Evolutionary conservation across 2,329 filamentous ascomycete genomes (phyloP).

Genomic region (Paramyrothecium roridum): DNA sequence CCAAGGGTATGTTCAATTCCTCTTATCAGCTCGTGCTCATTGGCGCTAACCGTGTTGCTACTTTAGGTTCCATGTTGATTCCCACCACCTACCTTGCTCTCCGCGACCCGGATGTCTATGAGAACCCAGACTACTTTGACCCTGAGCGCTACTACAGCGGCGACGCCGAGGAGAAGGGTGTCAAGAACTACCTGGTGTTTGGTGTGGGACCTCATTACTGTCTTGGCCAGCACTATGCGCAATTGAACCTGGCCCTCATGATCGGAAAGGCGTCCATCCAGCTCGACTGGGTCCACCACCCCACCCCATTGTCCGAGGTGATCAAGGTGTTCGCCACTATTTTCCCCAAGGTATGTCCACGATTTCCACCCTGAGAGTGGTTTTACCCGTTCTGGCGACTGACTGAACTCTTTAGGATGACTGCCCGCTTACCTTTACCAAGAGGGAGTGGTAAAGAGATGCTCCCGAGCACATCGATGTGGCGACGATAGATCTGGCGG

Average conservation of each 20-base stretch:
- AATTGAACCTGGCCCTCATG: constrained; percentile 83
- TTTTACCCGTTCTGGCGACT: constrained; percentile 6
- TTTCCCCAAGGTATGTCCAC: constrained; percentile 78
- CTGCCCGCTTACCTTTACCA: constrained; percentile 72
- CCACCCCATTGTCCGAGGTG: constrained; percentile 81
- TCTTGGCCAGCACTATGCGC: constrained; percentile 87
- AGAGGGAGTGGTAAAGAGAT: constrained; percentile 43
- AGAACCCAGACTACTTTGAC: constrained; percentile 83
- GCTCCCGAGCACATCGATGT: background rate
- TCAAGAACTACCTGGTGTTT: constrained; percentile 97
- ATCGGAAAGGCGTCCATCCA: constrained; percentile 85
- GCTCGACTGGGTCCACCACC: constrained; percentile 86
- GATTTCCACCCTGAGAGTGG: background rate
- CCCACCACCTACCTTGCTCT: constrained; percentile 88
- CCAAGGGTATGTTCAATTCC: constrained; percentile 63
- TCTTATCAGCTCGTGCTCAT: background rate
- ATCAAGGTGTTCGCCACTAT: constrained; percentile 99
- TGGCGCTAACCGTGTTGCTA: constrained; percentile 12
- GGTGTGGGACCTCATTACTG: constrained; percentile 96
- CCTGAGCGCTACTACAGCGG: constrained; percentile 90
- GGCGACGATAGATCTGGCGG: background rate
- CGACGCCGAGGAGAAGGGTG: constrained; percentile 77
- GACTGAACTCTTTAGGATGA: constrained; percentile 60
- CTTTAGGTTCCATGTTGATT: constrained; percentile 80
- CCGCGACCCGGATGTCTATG: constrained; percentile 89